Conservation (phyloP, 139 green algal species). For the Picocystis salinarum region DNA sequence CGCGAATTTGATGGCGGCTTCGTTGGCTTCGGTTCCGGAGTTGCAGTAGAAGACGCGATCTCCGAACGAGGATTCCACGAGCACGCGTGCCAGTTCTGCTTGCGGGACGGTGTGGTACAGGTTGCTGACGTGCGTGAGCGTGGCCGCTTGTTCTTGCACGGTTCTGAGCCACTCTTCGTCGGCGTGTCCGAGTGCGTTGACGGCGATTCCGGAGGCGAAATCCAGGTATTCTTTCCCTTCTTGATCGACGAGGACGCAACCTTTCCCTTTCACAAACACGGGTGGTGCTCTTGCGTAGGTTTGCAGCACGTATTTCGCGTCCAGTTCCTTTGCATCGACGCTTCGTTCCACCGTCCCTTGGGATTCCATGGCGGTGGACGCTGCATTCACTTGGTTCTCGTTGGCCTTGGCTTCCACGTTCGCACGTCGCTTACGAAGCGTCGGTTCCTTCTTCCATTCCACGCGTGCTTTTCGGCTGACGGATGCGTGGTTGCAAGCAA, state of each 20-base stretch:
- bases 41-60: slow-evolving; percentile 96
- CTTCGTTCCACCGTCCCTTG: no score
- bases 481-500: no score
- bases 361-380: no score
- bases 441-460: no score
- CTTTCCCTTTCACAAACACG: slow-evolving; percentile 53
- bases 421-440: no score
- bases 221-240: slow-evolving; percentile 79
- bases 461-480: no score
- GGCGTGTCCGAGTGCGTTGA: slow-evolving; percentile 84
- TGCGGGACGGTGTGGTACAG: slow-evolving; percentile 84
- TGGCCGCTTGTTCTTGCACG: slow-evolving; percentile 50
- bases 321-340: no score
- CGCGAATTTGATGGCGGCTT: slow-evolving; percentile 96
- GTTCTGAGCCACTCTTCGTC: slow-evolving; percentile 65
- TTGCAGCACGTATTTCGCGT: slow-evolving; percentile 9
- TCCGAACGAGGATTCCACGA: slow-evolving; percentile 75
- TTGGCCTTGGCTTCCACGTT: no score
- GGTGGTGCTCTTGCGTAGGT: slow-evolving; percentile 23
- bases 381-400: no score
- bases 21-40: slow-evolving; percentile 92
- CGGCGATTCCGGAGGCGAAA: slow-evolving; percentile 87
- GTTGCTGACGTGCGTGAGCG: slow-evolving; percentile 78
- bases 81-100: slow-evolving; percentile 68
- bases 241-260: slow-evolving; percentile 55